Conservation (phyloP, 345 rosid genomes). For the Capsella bursapastoris region DNA sequence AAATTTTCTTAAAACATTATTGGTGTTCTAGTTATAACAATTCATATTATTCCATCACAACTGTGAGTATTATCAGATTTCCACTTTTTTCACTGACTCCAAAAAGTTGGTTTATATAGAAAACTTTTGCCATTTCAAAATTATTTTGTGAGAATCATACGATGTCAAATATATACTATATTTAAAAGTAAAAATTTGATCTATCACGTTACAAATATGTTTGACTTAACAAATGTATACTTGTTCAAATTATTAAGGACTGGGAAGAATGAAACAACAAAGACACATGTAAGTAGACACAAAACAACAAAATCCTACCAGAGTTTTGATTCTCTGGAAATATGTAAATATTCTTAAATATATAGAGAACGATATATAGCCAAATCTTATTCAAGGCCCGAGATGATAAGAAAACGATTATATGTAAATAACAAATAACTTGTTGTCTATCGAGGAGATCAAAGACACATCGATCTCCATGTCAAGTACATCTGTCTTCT, state of each 20-base stretch:
- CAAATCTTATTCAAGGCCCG: constrained; percentile 40
- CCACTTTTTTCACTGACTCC: too few relatives aligned
- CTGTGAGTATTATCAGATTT: neutral
- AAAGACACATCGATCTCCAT: constrained; percentile 38
- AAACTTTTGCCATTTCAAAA: too few relatives aligned
- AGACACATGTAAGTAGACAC: constrained; percentile 34
- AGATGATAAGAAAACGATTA: constrained; percentile 45
- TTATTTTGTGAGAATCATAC: neutral
- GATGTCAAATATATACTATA: neutral
- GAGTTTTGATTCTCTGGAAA: constrained; percentile 38
- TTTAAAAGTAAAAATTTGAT: neutral
- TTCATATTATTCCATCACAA: neutral
- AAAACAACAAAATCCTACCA: constrained; percentile 30
- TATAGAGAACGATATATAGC: constrained; percentile 28
- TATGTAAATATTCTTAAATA: constrained; percentile 23
- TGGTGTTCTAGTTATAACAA: neutral
- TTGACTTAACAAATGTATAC: constrained; percentile 23
- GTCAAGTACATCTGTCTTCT: constrained; percentile 46
- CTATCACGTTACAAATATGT: constrained; percentile 15
- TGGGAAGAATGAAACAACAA: constrained; percentile 31
- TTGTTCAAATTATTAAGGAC: constrained; percentile 13
- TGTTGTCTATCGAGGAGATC: constrained; percentile 39
- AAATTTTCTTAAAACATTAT: neutral
- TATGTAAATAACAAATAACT: constrained; percentile 30
- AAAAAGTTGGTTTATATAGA: neutral